A percentile compares a stretch with the other conserved stretches of the same genome.
Evolutionary conservation across 306 rosid genomes (phyloP).

Genomic region (Cucurbita moschata): DNA sequence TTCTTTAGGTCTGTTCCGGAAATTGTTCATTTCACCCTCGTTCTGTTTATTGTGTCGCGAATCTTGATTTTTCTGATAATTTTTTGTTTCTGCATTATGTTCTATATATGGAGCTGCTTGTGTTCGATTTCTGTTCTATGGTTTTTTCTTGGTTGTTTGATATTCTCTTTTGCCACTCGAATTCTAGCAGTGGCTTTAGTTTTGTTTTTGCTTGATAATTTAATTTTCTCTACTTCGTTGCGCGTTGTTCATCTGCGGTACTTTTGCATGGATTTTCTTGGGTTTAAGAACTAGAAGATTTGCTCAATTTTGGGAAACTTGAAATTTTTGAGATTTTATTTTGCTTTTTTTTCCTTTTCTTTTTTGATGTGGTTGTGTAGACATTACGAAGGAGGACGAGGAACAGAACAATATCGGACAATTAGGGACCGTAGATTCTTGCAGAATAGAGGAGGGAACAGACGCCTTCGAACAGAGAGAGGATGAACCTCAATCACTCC

Average conservation of each 20-base stretch:
- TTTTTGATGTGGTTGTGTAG: background rate
- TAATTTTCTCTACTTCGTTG: background rate
- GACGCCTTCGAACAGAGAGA: conserved; percentile 29
- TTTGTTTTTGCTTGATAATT: background rate
- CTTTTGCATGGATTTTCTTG: background rate
- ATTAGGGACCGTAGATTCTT: conserved; percentile 26
- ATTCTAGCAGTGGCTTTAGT: background rate
- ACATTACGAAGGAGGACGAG: conserved; percentile 13
- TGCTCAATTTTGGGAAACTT: background rate
- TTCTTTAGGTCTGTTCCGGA: conserved; percentile 24
- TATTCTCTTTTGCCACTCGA: background rate
- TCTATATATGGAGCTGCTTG: background rate
- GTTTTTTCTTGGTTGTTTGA: background rate
- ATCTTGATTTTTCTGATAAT: background rate
- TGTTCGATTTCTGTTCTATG: background rate
- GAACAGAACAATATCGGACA: conserved; percentile 5
- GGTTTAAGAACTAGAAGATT: background rate
- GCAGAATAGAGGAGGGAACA: conserved; percentile 31
- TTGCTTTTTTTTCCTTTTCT: too few species aligned
- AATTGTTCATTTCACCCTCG: background rate
- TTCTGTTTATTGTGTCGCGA: background rate
- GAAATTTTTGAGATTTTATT: background rate
- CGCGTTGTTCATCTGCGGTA: background rate
- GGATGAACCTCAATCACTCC: conserved; percentile 27
- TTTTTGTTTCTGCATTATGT: background rate